Base-by-base conservation (phyloP, 192 early-diverging fungal species). In the Chytriomyces hyalinus region DNA sequence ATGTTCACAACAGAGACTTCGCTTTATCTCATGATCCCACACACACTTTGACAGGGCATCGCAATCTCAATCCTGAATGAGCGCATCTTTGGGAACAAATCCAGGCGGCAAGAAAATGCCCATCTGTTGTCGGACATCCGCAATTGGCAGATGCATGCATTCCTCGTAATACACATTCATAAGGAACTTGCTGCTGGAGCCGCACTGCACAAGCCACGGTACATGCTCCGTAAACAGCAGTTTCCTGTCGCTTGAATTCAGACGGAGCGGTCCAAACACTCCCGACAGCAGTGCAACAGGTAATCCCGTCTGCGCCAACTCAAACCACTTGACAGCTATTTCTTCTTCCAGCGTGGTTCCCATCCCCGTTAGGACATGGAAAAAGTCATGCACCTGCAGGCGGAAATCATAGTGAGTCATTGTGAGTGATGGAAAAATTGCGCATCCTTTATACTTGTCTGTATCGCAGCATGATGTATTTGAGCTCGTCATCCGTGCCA, bases 111-210 rank as follows among this genome's bases (percentile, higher is more conserved):
- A 75, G 28, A 75, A 75, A 36, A 75, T 65, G 7, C 73, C 73
- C 36, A 64, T 9, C 26, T 66, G 22, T 24, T 49, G 20, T 15
- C 73, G 26, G 64, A 75, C 73, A 17, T 75, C 62, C 15, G n/a
- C 49, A 17, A 75, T 64, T 17, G 86, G 83, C 49, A 76, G 81
- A 24, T 94, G 86, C 84, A 91, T 89, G 73, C 89, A 84, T 64
- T 97, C 92, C 80, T 99, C 97, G 83, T 93, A 99, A 79, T 91
- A 88, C 13, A 98, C 91, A 82, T 93, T 93, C 88, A 99, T 92
- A 24, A 97, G 81, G 28, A 91, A 90, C 84, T 90, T 90, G 36
- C 90, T 82, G 61, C 85, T 87, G 36, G 83, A 84, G 20, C 92
- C 96, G 75, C 92, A 92, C 75, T 94, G 92, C 51, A 99, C 76